Evolutionary conservation across 1,139 yeast genomes (phyloP), one percentile per base, ranked within the genome.

Genomic region (Candida tropicalis): DNA sequence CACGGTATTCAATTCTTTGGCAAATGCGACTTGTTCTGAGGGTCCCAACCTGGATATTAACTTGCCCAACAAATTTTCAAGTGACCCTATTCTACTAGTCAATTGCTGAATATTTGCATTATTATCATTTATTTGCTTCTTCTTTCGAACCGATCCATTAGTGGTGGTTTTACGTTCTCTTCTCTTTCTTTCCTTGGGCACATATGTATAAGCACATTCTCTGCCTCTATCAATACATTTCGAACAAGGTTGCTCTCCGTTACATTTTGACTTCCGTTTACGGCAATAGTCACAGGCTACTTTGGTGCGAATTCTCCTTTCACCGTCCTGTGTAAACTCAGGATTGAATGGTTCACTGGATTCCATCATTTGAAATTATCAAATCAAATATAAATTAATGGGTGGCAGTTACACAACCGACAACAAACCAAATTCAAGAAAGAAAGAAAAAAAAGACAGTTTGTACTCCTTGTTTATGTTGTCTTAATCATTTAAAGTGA

Each of bases 241-340:
- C 5, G 55, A 46, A 51, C 83, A 76, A 2, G 79, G 77, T 7
- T 49, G 51, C 5, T 59, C 61, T 1, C 82, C 82, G 53, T 74
- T 67, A 55, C 83, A 78, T 50, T 75, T 77, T 42, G 77, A 66
- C 53, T 78, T 78, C 52, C 75, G 72, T 25, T 60, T 49, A 4
- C 82, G 63, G 52, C 82, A 79, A 11, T 66, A 65, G 46, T 77
- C 82, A 53, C 84, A 80, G 2, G 84, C 84, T 0, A 73, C 75
- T 40, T 81, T 60, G 31, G 70, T 66, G 5, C 77, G 55, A 40
- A 45, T 39, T 28, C 52, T 28, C 27, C 39, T 40, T 18, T 48
- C 49, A n/a, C 50, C 49, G 18, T 39, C 41, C 16, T 41, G 45
- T 11, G 46, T 42, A 5, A 18, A 38, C 20, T 13, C 37, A 2